Evolutionary conservation across 2,329 filamentous ascomycete species (phyloP).

Genomic region (Claviceps fusiformis): DNA sequence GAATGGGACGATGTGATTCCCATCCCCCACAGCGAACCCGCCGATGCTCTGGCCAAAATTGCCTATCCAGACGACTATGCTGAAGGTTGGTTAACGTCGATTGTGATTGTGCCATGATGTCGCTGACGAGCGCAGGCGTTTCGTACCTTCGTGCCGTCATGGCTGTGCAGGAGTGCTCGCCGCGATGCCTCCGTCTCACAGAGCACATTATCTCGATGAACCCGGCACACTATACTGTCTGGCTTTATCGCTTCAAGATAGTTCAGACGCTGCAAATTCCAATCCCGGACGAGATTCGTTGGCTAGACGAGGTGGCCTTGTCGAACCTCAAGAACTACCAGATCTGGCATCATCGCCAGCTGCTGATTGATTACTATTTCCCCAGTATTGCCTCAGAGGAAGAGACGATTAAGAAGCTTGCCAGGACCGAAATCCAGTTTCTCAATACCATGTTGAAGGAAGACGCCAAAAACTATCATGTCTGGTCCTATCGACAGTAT

Average conservation of each 20-base stretch:
- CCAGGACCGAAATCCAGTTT: constrained; percentile 58
- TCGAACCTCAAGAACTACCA: constrained; percentile 95
- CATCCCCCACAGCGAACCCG: constrained; percentile 72
- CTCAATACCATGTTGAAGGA: constrained; percentile 66
- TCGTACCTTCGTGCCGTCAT: constrained; percentile 89
- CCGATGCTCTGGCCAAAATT: constrained; percentile 77
- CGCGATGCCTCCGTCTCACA: constrained; percentile 67
- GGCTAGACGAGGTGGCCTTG: constrained; percentile 75
- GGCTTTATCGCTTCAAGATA: constrained; percentile 83
- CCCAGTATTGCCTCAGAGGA: constrained; percentile 45
- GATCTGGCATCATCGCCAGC: constrained; percentile 72
- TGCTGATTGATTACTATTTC: constrained; percentile 47
- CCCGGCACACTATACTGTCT: constrained; percentile 95
- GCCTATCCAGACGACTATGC: constrained; percentile 81
- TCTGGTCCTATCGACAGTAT: constrained; percentile 87
- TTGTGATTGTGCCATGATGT: background rate
- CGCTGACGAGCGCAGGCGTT: constrained; percentile 45
- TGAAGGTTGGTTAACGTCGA: constrained; percentile 41
- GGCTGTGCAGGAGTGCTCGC: constrained; percentile 71
- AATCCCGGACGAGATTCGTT: constrained; percentile 60
- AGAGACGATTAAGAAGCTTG: constrained; percentile 43
- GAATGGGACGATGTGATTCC: constrained; percentile 76
- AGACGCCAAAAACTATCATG: constrained; percentile 96
- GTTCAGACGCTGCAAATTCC: constrained; percentile 53
- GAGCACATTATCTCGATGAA: constrained; percentile 87